Evolutionary conservation across 352 stramenopile species (phyloP).

Genomic region (Globisporangium lucens): DNA sequence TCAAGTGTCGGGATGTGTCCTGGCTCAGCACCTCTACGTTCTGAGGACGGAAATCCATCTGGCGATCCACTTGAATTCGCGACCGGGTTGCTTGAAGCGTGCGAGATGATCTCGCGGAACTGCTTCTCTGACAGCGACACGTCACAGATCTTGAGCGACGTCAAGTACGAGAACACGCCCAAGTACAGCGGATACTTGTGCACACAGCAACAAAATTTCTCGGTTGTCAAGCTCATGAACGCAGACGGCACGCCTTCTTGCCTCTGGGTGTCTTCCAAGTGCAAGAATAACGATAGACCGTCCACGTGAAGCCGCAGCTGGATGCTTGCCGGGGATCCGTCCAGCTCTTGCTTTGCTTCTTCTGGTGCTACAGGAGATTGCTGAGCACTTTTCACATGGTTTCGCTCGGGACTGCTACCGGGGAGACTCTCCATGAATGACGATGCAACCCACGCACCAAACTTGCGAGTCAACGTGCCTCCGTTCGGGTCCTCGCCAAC

Average conservation of each 20-base stretch:
- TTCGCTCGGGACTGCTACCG: conserved; percentile 9
- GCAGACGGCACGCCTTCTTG: conserved; percentile 31
- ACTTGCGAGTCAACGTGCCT: conserved; percentile 43
- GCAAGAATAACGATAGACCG: conserved; percentile 63
- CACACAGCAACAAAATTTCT: conserved; percentile 72
- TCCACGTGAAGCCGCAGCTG: conserved; percentile 75
- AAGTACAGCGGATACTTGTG: conserved; percentile 69
- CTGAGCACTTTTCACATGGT: conserved; percentile 19
- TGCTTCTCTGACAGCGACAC: conserved; percentile 55
- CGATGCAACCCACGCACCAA: conserved; percentile 55
- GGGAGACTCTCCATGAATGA: conserved; percentile 51
- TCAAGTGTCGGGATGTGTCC: conserved; percentile 58
- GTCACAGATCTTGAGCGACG: conserved; percentile 70
- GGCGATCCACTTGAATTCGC: not conserved
- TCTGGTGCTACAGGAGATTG: conserved; percentile 10
- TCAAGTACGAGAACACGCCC: conserved; percentile 69
- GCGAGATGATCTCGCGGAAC: conserved; percentile 64
- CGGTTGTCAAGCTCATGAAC: conserved; percentile 60
- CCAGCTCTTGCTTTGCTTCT: conserved; percentile 18
- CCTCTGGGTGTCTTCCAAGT: conserved; percentile 42
- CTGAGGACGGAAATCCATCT: conserved; percentile 9
- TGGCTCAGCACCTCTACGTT: not conserved
- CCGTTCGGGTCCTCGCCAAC: conserved; percentile 20
- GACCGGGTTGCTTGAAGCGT: conserved; percentile 24
- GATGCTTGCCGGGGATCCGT: conserved; percentile 42